Percentiles rank a stretch among this genome's conserved stretches.
phyloP scores from a whole-genome alignment of 2,329 filamentous ascomycete species.

The Aspergillus sp. region DNA sequence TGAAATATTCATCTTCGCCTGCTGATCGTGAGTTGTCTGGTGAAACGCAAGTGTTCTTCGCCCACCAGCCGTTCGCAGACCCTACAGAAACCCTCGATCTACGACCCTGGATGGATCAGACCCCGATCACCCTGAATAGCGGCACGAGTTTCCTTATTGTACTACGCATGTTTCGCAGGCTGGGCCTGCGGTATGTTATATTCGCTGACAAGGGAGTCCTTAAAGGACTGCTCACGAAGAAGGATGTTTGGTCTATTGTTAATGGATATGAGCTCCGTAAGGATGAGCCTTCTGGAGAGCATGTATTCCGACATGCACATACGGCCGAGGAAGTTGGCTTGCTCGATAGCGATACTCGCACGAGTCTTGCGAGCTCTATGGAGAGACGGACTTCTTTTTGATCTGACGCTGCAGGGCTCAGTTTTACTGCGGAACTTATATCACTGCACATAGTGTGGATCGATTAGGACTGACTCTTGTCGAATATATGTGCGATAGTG shows the following conservation, averaged over 20 bases:
- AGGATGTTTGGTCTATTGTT: conserved; percentile 92
- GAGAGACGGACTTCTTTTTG: conserved; percentile 31
- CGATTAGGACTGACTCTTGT: background rate
- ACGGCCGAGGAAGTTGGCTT: conserved; percentile 36
- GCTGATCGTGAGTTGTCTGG: conserved; percentile 53
- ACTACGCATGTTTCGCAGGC: conserved; percentile 88
- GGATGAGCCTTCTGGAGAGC: conserved; percentile 28
- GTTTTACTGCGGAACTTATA: background rate
- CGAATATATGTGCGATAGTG: background rate
- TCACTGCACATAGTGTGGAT: background rate
- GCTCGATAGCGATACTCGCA: conserved; percentile 33
- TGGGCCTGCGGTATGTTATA: conserved; percentile 85
- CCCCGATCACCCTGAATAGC: conserved; percentile 82
- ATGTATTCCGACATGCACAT: conserved; percentile 23
- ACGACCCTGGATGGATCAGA: conserved; percentile 98
- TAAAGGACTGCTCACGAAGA: conserved; percentile 88
- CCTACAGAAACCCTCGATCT: conserved; percentile 77
- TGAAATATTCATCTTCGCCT: conserved; percentile 59
- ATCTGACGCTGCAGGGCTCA: background rate
- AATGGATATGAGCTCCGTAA: conserved; percentile 66
- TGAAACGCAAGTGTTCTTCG: conserved; percentile 79
- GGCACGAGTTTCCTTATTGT: conserved; percentile 77
- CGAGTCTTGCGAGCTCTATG: conserved; percentile 31
- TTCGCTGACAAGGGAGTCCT: conserved; percentile 80
- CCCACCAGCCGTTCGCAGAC: conserved; percentile 77